Conservation (phyloP, 305 asterid genomes). For the Solanum aculeatissimum region DNA sequence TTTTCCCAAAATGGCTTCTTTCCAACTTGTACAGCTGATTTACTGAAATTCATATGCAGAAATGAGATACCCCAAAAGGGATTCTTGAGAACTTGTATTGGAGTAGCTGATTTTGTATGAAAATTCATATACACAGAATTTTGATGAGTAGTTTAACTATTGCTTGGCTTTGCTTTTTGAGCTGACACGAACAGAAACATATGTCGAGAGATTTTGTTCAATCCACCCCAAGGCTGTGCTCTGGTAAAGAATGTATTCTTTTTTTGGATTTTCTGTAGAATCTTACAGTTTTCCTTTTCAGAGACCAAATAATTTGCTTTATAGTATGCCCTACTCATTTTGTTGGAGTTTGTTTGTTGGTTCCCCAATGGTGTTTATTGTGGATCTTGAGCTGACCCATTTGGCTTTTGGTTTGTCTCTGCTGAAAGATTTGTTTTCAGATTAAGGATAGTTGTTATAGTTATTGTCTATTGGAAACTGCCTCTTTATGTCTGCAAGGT, state of each 20-base stretch:
- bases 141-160: not conserved
- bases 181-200: slow-evolving; percentile 7
- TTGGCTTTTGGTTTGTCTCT: not conserved
- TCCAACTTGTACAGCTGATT: not conserved
- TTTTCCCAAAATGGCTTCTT: not conserved
- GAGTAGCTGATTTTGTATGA: not conserved
- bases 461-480: not conserved
- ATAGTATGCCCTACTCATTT: not conserved
- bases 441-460: not conserved
- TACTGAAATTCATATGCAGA: not conserved
- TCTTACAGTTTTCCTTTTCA: not conserved
- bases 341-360: not conserved
- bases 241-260: slow-evolving; percentile 18
- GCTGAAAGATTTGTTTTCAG: not conserved
- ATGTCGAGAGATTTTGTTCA: slow-evolving; percentile 30
- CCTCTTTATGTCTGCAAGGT: not conserved
- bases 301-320: not conserved
- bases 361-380: not conserved
- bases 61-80: not conserved
- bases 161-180: not conserved
- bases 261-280: not conserved
- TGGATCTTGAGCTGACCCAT: not conserved
- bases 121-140: not conserved
- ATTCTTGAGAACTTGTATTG: not conserved
- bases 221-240: slow-evolving; percentile 14